Evolutionary conservation across 2,329 filamentous ascomycete genomes (phyloP).

Genomic region (Trichoderma atrobrunneum): DNA sequence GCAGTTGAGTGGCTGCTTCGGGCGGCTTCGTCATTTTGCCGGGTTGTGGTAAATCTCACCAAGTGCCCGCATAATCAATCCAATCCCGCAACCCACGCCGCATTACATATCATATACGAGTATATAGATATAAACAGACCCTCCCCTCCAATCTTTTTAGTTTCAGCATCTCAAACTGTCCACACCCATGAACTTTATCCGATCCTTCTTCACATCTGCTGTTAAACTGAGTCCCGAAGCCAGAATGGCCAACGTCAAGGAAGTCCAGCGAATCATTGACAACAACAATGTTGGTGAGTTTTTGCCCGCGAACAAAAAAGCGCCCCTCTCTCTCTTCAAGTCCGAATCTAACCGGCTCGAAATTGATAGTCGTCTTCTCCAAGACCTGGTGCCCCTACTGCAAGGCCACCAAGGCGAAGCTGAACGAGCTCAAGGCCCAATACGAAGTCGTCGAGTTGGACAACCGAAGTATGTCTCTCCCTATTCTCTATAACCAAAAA

Average conservation of each 20-base stretch:
- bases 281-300: constrained; percentile 77
- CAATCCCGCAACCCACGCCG: not conserved
- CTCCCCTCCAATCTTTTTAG: not conserved
- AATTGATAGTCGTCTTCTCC: constrained; percentile 75
- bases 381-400: constrained; percentile 98
- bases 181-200: constrained; percentile 62
- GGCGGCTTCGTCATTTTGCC: constrained; percentile 4
- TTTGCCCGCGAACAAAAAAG: not conserved
- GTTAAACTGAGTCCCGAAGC: constrained; percentile 53
- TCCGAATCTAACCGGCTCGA: not conserved
- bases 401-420: constrained; percentile 69
- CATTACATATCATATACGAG: not conserved
- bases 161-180: not conserved
- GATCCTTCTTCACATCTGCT: constrained; percentile 65
- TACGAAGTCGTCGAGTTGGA: constrained; percentile 80
- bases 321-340: no score
- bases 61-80: not conserved
- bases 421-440: constrained; percentile 68
- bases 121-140: not conserved
- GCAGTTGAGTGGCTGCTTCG: not conserved
- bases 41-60: not conserved
- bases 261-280: constrained; percentile 83
- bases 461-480: constrained; percentile 63
- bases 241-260: constrained; percentile 81
- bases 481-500: not conserved